Conservation (phyloP, 1,284 basidiomycete genomes). For the Tylopilus sp. region DNA sequence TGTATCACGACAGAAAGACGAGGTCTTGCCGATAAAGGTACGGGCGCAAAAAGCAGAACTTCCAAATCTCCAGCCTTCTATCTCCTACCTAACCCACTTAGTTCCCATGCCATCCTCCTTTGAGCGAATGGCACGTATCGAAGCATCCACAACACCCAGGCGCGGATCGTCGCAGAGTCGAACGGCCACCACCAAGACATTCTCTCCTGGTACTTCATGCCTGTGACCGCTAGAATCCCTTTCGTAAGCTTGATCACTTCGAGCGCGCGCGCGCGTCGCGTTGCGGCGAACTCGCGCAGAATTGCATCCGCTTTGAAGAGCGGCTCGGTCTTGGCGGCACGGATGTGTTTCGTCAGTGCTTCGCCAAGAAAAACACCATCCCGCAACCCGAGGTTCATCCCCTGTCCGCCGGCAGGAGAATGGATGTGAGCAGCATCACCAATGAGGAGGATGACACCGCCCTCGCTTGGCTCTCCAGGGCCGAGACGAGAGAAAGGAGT, state of each 20-base stretch:
- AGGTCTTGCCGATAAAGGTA: not conserved
- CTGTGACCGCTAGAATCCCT: slow-evolving; percentile 9
- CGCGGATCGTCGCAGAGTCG: slow-evolving; percentile 10
- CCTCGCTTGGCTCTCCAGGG: slow-evolving; percentile 4
- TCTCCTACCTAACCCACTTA: slow-evolving; percentile 22
- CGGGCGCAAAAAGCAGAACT: not conserved
- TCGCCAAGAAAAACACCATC: slow-evolving; percentile 38
- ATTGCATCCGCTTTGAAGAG: slow-evolving; percentile 12
- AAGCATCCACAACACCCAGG: slow-evolving; percentile 19
- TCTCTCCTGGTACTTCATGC: slow-evolving; percentile 12
- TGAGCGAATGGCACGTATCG: slow-evolving; percentile 13
- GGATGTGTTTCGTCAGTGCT: slow-evolving; percentile 19
- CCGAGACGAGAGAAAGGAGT: slow-evolving; percentile 28
- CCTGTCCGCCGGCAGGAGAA: slow-evolving; percentile 44
- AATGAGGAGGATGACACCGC: slow-evolving; percentile 30
- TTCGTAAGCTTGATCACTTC: slow-evolving; percentile 25
- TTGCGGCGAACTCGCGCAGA: slow-evolving; percentile 17
- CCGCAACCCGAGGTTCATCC: slow-evolving; percentile 46
- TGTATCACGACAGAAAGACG: not conserved
- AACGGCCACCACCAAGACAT: slow-evolving; percentile 23
- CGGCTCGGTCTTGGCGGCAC: slow-evolving; percentile 6
- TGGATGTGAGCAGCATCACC: slow-evolving; percentile 47
- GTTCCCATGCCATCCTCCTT: slow-evolving; percentile 17
- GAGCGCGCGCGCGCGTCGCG: slow-evolving; percentile 19
- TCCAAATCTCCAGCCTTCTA: not conserved